These are phyloP conservation scores for Corchorus olitorius DNA, from an alignment of 345 rosid genomes.

Conservation along the genomic window DNA sequence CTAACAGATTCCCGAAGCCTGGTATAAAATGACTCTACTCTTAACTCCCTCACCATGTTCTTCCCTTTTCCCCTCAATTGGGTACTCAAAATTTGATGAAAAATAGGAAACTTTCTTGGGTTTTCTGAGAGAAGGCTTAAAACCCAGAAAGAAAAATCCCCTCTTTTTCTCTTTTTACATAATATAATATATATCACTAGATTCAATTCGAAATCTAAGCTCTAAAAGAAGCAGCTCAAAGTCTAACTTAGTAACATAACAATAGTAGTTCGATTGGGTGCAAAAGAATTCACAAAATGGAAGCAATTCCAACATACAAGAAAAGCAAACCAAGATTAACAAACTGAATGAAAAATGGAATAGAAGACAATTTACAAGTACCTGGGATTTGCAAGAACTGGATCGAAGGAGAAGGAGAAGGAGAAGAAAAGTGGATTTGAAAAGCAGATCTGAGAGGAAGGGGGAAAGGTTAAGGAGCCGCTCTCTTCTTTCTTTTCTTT, in stretches of 20 bases:
- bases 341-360: not conserved
- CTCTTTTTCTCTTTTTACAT: not conserved
- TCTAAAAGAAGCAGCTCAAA: slow-evolving; percentile 3
- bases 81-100: not conserved
- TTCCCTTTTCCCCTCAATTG: slow-evolving; percentile 14
- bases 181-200: not conserved
- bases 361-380: slow-evolving; percentile 3
- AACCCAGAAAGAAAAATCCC: slow-evolving; percentile 1
- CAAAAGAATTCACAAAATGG: not conserved
- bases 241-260: not conserved
- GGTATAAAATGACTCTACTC: slow-evolving; percentile 64
- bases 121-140: not conserved
- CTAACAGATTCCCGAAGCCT: slow-evolving; percentile 74
- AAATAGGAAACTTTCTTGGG: not conserved
- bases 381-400: slow-evolving; percentile 22
- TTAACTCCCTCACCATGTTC: slow-evolving; percentile 78
- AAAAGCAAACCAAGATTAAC: not conserved
- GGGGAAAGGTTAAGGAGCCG: not conserved
- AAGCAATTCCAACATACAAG: not conserved
- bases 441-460: slow-evolving; percentile 19
- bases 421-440: not conserved
- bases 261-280: not conserved
- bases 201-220: not conserved
- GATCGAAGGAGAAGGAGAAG: not conserved
- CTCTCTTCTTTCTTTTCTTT: not conserved